phyloP scores from a whole-genome alignment of 345 rosid genomes.

The Camelina hispida region DNA sequence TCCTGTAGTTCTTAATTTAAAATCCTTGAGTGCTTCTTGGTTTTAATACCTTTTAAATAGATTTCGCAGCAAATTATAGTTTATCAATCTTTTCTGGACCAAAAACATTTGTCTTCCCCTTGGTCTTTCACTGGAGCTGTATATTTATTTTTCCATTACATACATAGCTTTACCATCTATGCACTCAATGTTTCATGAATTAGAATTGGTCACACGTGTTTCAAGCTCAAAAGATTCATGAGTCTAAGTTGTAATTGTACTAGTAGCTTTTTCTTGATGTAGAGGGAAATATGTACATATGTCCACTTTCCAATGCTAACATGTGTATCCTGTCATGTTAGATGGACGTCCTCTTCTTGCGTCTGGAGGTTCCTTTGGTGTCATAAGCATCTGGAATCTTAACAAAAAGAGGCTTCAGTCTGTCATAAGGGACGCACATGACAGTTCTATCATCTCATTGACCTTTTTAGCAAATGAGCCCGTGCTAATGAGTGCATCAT shows the following conservation, averaged over 20 bases:
- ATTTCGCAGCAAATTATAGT: no score
- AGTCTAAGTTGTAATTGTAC: slow-evolving; percentile 2
- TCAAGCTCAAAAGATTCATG: neutral
- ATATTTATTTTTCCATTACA: no score
- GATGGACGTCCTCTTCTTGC: slow-evolving; percentile 98
- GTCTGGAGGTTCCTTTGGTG: slow-evolving; percentile 94
- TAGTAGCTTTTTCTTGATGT: neutral
- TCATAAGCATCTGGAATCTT: slow-evolving; percentile 97
- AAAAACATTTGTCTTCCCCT: neutral
- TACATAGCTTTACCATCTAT: neutral
- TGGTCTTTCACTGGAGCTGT: neutral
- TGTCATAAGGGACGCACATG: slow-evolving; percentile 92
- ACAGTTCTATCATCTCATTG: slow-evolving; percentile 73
- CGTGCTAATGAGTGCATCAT: slow-evolving; percentile 90
- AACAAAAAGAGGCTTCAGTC: slow-evolving; percentile 89
- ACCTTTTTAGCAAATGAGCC: slow-evolving; percentile 96
- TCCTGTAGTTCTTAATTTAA: neutral
- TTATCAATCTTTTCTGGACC: no score
- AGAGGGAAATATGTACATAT: no score
- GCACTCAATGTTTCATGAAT: neutral
- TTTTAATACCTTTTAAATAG: neutral
- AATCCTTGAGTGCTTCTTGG: neutral
- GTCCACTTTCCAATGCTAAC: slow-evolving; percentile 6
- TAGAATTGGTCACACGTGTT: neutral
- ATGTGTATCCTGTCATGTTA: slow-evolving; percentile 41